Conservation (phyloP, 495 filamentous ascomycete genomes). For the Penicillium dipodomyicola region DNA sequence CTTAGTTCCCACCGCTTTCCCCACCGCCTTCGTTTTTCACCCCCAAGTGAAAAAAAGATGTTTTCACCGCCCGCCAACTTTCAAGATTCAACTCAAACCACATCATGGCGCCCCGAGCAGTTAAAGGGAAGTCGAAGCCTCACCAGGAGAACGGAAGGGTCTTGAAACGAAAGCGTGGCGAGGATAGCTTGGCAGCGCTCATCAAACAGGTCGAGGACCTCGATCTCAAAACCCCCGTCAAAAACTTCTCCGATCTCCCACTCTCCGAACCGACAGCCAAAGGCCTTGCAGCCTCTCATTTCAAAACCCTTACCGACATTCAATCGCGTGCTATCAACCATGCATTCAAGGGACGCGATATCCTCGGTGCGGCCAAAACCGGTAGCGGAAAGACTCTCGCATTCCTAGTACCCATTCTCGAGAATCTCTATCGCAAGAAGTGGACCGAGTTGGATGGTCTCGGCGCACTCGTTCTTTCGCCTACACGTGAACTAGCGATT, state of each 20-base stretch:
- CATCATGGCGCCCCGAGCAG: slow-evolving; percentile 34
- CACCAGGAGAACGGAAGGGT: slow-evolving; percentile 31
- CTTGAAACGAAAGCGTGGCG: slow-evolving; percentile 63
- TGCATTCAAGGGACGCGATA: slow-evolving; percentile 82
- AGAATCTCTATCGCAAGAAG: slow-evolving; percentile 87
- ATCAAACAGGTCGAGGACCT: slow-evolving; percentile 49
- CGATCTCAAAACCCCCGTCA: slow-evolving; percentile 47
- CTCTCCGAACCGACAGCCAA: slow-evolving; percentile 78
- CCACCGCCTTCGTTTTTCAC: slow-evolving; percentile 1
- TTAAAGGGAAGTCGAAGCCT: slow-evolving; percentile 21
- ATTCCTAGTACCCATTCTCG: slow-evolving; percentile 87
- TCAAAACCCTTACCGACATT: slow-evolving; percentile 86
- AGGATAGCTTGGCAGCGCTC: slow-evolving; percentile 46
- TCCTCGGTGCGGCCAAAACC: slow-evolving; percentile 94
- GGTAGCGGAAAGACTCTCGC: slow-evolving; percentile 95
- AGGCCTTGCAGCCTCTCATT: slow-evolving; percentile 84
- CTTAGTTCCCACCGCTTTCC: background rate
- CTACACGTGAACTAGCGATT: slow-evolving; percentile 90
- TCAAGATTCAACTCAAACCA: slow-evolving; percentile 9
- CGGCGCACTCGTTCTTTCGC: slow-evolving; percentile 88
- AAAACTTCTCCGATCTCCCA: slow-evolving; percentile 74
- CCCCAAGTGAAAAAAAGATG: slow-evolving; percentile 12
- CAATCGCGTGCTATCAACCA: slow-evolving; percentile 82
- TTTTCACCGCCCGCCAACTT: slow-evolving; percentile 26
- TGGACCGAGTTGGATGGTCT: slow-evolving; percentile 91